Evolutionary conservation across 352 stramenopile genomes (phyloP), one percentile per base, ranked within the genome.

Genomic region (Phytophthora melonis): DNA sequence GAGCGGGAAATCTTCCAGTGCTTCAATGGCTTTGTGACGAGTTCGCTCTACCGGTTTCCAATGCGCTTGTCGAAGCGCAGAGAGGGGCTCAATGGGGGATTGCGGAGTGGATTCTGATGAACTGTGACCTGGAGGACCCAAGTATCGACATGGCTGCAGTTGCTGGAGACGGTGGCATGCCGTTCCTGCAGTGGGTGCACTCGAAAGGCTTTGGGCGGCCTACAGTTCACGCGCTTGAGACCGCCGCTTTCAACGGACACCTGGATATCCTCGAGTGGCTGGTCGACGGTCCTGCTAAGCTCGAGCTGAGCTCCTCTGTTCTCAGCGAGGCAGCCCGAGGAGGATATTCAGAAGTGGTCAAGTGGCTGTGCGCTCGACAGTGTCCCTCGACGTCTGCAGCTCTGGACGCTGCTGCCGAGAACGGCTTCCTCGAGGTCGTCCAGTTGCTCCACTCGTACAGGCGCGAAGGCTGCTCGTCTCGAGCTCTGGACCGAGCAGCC

Each of bases 331-430:
- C 64, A 30, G 57, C 58, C 1, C 70, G 58, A 23, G 58, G 64
- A 53, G 70, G 64, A 2, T 53, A 69, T 25, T 41, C 73, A 18
- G 25, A 65, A 2, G 34, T 73, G 23, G 6, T 74, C 5, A 68
- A 70, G 25, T 77, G 64, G 58, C 27, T 77, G 19, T 45, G 73
- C 14, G 58, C 23, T 16, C 64, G 45, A 1, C 41, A 63, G 36
- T 77, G 64, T 7, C 43, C 58, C 6, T 50, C 32, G 39, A 70
- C 58, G 7, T 25, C 64, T 19, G 30, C 63, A 27, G 69, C 69
- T 55, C 57, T 74, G 39, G 70, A 77, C 19, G 43, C 39, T 49
- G 70, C 70, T 54, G 58, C 70, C 8, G 70, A 69, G 47, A 69
- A 74, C 18, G 70, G 70, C 5, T 62, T 58, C 47, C 55, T 72